Evolutionary conservation across 2,329 filamentous ascomycete species (phyloP), one percentile per base, ranked within the genome.

Genomic region (Fusarium irregulare): DNA sequence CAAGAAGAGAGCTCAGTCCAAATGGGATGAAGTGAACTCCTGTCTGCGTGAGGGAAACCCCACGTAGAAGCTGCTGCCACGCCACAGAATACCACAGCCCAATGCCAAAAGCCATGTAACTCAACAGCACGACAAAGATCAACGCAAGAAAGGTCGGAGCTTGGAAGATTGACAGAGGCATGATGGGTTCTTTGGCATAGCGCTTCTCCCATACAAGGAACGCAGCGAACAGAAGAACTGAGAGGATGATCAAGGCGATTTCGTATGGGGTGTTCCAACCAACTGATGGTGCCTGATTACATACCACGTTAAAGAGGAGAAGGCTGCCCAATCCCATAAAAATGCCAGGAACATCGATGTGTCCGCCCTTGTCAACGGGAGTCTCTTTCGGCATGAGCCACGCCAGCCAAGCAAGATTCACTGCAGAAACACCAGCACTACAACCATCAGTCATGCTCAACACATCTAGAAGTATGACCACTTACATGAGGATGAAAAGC

Each of bases 281-380:
- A 0, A 78, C 81, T 2, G 79, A 78, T 0, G 83, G 83, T 6
- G 84, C 83, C 79, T 78, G 76, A 14, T 85, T 86, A 81, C 84
- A 86, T 3, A 80, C 80, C n/a, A 87, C 79, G 56, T 84, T 86
- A 60, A 86, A 86, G 0, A 85, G 68, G 80, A 83, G 6, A 84
- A 74, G 9, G 72, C 73, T 3, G 78, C 79, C 1, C 83, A 85
- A 13, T 81, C 57, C 66, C 76, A 82, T 57, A 0, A 66, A 0
- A 0, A 46, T 46, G 1, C 63, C 63, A 16, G 63, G 63, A 2
- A 61, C 6, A n/a, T 78, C 77, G 3, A 78, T 68, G 5, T 69
- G 72, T 0, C 77, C 77, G 5, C 56, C 53, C 20, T 68, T 64
- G 4, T 78, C 75, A 3, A 78, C 68, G 0, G 74, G 76, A 1